Conservation (phyloP, 805 yeast species). For the Metschnikowia continentalis region DNA sequence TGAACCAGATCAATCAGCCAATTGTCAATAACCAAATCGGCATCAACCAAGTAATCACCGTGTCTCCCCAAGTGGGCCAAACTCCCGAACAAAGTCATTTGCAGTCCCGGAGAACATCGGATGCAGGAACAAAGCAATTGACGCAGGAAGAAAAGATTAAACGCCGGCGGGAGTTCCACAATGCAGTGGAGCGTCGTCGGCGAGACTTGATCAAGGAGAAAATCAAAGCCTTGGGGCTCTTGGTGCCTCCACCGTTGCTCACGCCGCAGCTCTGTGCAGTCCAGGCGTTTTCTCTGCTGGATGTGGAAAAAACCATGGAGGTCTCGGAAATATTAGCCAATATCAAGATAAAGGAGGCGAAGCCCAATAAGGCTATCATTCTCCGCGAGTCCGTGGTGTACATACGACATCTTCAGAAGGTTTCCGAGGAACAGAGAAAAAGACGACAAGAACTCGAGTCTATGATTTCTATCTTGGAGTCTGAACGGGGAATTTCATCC, state of each 20-base stretch:
- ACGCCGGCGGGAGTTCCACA: constrained; percentile 83
- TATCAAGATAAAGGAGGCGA: constrained; percentile 55
- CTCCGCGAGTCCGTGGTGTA: constrained; percentile 78
- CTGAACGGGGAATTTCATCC: not conserved
- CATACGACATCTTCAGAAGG: constrained; percentile 59
- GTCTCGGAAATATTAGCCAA: constrained; percentile 33
- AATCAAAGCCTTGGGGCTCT: constrained; percentile 74
- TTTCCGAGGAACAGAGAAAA: constrained; percentile 52
- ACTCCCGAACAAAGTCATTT: not conserved
- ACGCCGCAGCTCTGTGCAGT: constrained; percentile 44
- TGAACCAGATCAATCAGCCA: too few species aligned
- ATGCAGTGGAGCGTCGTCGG: constrained; percentile 90
- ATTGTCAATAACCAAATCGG: too few species aligned
- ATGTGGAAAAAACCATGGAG: constrained; percentile 28
- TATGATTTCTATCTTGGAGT: constrained; percentile 18
- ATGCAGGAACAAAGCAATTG: constrained; percentile 32
- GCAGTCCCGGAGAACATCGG: constrained; percentile 6
- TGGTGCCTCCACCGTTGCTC: constrained; percentile 74
- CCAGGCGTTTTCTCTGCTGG: constrained; percentile 35
- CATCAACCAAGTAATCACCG: too few species aligned
- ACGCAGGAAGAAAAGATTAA: constrained; percentile 67
- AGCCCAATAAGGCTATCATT: constrained; percentile 80
- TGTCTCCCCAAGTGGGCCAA: constrained; percentile 8
- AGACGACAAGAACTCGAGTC: constrained; percentile 39
- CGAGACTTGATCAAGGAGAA: constrained; percentile 87